Conservation (phyloP, 352 stramenopile species). For the Blastocystis sp. region DNA sequence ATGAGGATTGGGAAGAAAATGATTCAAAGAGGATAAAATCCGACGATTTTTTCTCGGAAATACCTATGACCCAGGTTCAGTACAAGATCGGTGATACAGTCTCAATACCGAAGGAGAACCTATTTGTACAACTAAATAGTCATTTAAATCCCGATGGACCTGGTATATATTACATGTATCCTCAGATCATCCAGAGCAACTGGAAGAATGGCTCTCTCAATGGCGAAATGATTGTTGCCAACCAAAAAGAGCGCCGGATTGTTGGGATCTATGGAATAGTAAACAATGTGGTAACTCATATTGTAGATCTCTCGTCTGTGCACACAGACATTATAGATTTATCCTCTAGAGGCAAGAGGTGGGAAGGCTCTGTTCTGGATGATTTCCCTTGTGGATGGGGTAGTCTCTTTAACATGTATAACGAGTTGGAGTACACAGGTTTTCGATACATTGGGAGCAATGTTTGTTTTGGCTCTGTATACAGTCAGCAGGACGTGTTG, state of each 20-base stretch:
- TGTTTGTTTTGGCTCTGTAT: constrained; percentile 1
- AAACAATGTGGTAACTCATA: neutral
- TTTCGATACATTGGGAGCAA: neutral
- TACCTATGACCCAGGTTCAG: neutral
- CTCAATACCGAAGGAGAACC: neutral
- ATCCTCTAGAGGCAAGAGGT: neutral
- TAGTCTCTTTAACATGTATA: neutral
- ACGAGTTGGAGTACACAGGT: neutral
- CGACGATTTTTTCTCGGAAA: neutral
- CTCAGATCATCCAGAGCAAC: neutral
- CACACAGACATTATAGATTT: neutral
- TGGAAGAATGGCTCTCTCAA: neutral
- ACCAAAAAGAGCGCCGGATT: neutral
- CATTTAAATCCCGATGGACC: neutral
- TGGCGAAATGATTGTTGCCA: constrained; percentile 20
- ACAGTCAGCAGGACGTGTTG: neutral
- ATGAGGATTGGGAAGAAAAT: neutral
- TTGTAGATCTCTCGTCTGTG: neutral
- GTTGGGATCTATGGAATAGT: neutral
- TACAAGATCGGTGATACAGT: neutral
- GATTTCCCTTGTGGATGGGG: neutral
- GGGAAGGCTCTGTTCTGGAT: neutral
- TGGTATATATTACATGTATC: neutral
- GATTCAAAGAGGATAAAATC: neutral
- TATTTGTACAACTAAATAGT: neutral